Evolutionary conservation across 441 rosid genomes (phyloP).

Genomic region (Geranium incanum): DNA sequence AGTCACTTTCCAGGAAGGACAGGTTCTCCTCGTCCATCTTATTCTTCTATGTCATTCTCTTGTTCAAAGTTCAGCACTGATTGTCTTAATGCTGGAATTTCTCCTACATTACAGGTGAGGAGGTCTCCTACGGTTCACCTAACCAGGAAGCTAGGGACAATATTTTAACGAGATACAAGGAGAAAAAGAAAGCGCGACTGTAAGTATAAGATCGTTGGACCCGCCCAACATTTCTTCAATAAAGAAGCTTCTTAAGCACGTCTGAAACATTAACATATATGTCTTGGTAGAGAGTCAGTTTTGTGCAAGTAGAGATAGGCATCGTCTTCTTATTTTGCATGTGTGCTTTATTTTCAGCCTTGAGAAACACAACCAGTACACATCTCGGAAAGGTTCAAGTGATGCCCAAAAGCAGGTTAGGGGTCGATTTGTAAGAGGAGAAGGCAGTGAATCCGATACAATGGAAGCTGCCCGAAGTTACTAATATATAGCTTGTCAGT

Average conservation of each 20-base stretch:
- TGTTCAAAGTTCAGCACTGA: constrained; percentile 39
- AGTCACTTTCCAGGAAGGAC: constrained; percentile 8
- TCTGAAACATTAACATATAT: too few relatives aligned
- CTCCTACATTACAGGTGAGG: constrained; percentile 24
- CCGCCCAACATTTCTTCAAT: not conserved
- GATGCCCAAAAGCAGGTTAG: constrained; percentile 28
- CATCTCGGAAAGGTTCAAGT: constrained; percentile 24
- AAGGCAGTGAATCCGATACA: constrained; percentile 26
- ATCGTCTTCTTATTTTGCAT: not conserved
- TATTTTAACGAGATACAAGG: constrained; percentile 42
- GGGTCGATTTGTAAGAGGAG: constrained; percentile 21
- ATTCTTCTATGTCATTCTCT: constrained; percentile 43
- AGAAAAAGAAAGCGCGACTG: constrained; percentile 53
- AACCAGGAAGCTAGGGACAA: constrained; percentile 33
- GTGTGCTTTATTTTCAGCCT: constrained; percentile 25
- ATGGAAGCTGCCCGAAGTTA: constrained; percentile 20
- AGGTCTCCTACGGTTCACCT: constrained; percentile 27
- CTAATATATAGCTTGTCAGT: constrained; percentile 5
- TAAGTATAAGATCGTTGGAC: constrained; percentile 26
- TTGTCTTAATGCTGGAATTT: constrained; percentile 32
- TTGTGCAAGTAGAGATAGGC: not conserved
- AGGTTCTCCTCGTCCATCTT: constrained; percentile 29
- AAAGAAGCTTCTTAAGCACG: too few relatives aligned
- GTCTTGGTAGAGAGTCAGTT: not conserved
- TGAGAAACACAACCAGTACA: constrained; percentile 28